Percentiles rank a stretch among this genome's conserved stretches.
Evolutionary conservation across 2,329 filamentous ascomycete genomes (phyloP).

Genomic region (Leptodontidium sp.): DNA sequence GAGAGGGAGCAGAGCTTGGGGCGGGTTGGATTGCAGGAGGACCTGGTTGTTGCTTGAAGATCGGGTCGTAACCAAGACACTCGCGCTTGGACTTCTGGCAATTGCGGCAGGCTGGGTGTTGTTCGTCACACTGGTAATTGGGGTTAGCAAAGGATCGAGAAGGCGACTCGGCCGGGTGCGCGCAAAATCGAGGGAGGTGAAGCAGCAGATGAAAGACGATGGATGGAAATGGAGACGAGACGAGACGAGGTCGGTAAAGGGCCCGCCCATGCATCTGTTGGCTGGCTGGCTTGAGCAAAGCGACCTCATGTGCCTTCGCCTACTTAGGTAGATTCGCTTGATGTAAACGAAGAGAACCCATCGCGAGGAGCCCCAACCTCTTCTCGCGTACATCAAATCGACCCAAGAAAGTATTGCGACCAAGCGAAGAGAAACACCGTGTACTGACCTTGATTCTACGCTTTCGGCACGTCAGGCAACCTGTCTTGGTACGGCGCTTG

Average conservation of each 20-base stretch:
- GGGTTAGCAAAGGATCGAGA: slow-evolving; percentile 31
- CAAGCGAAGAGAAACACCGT: slow-evolving; percentile 32
- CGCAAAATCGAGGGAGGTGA: slow-evolving; percentile 12
- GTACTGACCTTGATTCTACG: slow-evolving; percentile 75
- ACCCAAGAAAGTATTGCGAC: slow-evolving; percentile 27
- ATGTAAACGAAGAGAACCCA: slow-evolving; percentile 47
- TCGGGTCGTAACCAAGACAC: slow-evolving; percentile 85
- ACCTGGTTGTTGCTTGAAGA: slow-evolving; percentile 76
- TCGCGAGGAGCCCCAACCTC: slow-evolving; percentile 46
- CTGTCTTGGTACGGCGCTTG: slow-evolving; percentile 77
- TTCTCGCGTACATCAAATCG: slow-evolving; percentile 36
- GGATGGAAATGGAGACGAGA: slow-evolving; percentile 5
- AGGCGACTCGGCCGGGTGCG: not conserved
- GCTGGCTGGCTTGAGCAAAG: slow-evolving; percentile 12
- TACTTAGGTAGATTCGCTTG: slow-evolving; percentile 50
- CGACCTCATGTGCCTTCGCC: slow-evolving; percentile 47
- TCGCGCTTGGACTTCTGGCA: slow-evolving; percentile 90
- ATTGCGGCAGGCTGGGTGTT: slow-evolving; percentile 89
- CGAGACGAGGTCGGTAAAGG: slow-evolving; percentile 12
- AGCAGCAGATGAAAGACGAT: not conserved
- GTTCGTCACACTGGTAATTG: slow-evolving; percentile 85
- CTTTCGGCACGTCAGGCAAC: slow-evolving; percentile 71
- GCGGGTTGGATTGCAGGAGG: slow-evolving; percentile 78
- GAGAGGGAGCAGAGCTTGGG: slow-evolving; percentile 54
- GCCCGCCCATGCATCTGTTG: slow-evolving; percentile 8